Conservation (phyloP, 202 grass and related monocot species). For the Eragrostis tef region DNA sequence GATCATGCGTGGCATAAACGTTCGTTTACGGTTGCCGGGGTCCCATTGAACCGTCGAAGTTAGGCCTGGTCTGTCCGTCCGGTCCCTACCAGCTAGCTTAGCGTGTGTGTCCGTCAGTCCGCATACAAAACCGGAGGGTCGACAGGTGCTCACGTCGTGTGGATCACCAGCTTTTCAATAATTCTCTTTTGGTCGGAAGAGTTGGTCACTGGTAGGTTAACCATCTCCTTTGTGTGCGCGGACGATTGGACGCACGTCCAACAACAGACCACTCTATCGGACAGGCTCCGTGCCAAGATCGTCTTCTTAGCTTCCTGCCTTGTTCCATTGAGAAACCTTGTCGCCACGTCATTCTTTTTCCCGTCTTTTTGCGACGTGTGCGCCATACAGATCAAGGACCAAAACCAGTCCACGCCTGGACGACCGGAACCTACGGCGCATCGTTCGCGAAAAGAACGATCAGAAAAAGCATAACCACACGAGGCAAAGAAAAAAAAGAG, state of each 20-base stretch:
- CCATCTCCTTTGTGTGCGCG: constrained; percentile 6
- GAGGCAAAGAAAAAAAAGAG: background rate
- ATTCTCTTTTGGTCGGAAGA: background rate
- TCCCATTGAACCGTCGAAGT: background rate
- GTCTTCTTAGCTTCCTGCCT: background rate
- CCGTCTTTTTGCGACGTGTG: too few species aligned
- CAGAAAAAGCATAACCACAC: background rate
- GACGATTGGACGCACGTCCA: background rate
- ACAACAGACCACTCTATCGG: background rate
- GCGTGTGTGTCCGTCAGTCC: background rate
- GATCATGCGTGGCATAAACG: background rate
- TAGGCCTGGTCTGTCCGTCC: background rate
- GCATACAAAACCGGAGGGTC: background rate
- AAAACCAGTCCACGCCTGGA: background rate
- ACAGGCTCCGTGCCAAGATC: background rate
- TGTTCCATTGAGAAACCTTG: too few species aligned
- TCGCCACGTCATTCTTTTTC: too few species aligned
- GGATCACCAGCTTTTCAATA: background rate
- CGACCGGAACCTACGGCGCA: background rate
- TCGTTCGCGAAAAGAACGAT: background rate
- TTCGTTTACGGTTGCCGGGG: background rate
- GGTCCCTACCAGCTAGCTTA: background rate
- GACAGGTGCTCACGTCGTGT: background rate
- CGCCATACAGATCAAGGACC: background rate
- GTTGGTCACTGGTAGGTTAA: constrained; percentile 30